Evolutionary conservation across 2,329 filamentous ascomycete species (phyloP).

Genomic region (Verticillium klebahnii): DNA sequence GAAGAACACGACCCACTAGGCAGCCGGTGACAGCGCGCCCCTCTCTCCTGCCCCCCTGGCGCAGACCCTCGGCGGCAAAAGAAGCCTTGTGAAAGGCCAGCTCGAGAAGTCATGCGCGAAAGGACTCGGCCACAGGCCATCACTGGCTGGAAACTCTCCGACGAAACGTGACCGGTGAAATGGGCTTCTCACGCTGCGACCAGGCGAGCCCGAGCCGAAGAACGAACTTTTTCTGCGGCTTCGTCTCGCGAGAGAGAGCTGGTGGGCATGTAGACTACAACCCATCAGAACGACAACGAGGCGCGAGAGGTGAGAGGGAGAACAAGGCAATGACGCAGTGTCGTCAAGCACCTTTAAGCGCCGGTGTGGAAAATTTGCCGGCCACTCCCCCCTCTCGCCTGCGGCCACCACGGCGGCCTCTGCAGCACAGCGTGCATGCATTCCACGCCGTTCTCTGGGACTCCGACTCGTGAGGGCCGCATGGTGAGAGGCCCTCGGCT

Average conservation of each 20-base stretch:
- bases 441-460: slow-evolving; percentile 11
- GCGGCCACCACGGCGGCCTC: slow-evolving; percentile 4
- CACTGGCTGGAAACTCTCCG: not conserved
- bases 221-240: not conserved
- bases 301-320: not conserved
- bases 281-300: not conserved
- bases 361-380: not conserved
- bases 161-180: not conserved
- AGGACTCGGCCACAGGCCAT: not conserved
- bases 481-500: slow-evolving; percentile 32
- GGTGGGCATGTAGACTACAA: not conserved
- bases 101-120: not conserved
- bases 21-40: slow-evolving; percentile 14
- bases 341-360: not conserved
- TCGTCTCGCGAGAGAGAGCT: not conserved
- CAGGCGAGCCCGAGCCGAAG: slow-evolving; percentile 13
- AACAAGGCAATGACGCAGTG: not conserved
- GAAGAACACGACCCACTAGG: slow-evolving; percentile 10
- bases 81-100: slow-evolving; percentile 32
- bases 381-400: slow-evolving; percentile 1
- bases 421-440: slow-evolving; percentile 11
- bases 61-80: slow-evolving; percentile 28
- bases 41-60: slow-evolving; percentile 9
- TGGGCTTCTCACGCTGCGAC: not conserved
- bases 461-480: slow-evolving; percentile 13